Conservation (phyloP, 208 protist species). For the Porcisia hertigi region DNA sequence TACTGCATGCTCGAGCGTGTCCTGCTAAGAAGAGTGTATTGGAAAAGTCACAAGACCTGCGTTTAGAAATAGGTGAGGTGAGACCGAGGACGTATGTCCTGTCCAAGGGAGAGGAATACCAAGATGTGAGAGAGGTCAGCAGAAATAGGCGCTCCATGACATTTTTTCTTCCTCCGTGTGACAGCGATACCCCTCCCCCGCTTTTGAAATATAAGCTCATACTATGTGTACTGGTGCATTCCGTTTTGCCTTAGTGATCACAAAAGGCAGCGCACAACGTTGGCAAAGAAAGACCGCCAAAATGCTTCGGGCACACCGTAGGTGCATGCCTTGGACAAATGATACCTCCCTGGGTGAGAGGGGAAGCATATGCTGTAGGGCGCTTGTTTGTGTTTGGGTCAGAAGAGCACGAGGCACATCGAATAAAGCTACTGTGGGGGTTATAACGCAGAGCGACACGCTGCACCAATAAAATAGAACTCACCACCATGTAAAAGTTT, state of each 20-base stretch:
- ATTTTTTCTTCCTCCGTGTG: background rate
- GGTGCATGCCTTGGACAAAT: background rate
- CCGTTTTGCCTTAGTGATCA: background rate
- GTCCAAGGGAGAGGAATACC: background rate
- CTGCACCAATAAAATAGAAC: background rate
- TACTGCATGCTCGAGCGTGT: slow-evolving; percentile 44
- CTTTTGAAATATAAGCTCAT: background rate
- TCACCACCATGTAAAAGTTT: background rate
- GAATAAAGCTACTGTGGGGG: slow-evolving; percentile 1
- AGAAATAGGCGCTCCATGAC: background rate
- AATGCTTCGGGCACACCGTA: background rate
- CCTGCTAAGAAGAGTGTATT: slow-evolving; percentile 10
- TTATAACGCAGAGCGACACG: background rate
- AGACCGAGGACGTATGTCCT: background rate
- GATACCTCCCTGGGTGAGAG: background rate
- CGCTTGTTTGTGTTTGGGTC: background rate
- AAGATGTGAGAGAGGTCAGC: slow-evolving; percentile 3
- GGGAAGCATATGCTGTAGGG: background rate
- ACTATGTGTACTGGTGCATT: background rate
- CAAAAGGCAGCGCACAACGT: background rate
- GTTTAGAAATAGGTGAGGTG: background rate
- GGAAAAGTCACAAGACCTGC: background rate
- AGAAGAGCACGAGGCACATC: background rate
- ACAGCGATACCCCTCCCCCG: background rate
- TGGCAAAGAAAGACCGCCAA: background rate